phyloP scores from a whole-genome alignment of 2,329 filamentous ascomycete genomes.

The Colletotrichum salicis region DNA sequence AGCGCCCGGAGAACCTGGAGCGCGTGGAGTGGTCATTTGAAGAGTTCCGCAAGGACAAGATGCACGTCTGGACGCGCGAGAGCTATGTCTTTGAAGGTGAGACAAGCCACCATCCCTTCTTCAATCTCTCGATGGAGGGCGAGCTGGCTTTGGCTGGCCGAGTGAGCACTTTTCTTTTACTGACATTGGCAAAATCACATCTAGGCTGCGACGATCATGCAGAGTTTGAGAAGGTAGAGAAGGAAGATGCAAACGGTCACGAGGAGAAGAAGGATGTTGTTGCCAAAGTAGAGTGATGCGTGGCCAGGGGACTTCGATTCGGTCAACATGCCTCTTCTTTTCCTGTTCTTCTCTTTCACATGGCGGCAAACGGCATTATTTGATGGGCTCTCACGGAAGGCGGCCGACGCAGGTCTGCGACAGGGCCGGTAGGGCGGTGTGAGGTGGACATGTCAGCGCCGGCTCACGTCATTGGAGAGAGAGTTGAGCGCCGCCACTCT shows the following conservation, averaged over 20 bases:
- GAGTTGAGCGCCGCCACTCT: not conserved
- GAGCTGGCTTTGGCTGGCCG: not conserved
- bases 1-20: constrained; percentile 66
- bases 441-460: constrained; percentile 24
- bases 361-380: constrained; percentile 29
- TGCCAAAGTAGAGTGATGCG: constrained; percentile 14
- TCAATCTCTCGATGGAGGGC: not conserved
- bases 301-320: not conserved
- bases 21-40: constrained; percentile 87
- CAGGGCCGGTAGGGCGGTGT: constrained; percentile 30
- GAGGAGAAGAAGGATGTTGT: constrained; percentile 5
- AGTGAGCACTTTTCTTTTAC: not conserved
- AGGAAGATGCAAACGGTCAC: constrained; percentile 14
- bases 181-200: constrained; percentile 1
- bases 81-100: constrained; percentile 58
- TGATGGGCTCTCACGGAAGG: constrained; percentile 25
- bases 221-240: constrained; percentile 21
- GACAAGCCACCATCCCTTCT: constrained; percentile 12
- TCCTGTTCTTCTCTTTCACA: not conserved
- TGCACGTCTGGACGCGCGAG: constrained; percentile 64
- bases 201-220: constrained; percentile 29
- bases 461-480: constrained; percentile 10
- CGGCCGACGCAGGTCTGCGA: constrained; percentile 26
- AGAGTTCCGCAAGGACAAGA: constrained; percentile 81
- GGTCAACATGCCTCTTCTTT: not conserved